Conservation (phyloP, 73 alveolate species). For the Symbiodinium pilosum region DNA sequence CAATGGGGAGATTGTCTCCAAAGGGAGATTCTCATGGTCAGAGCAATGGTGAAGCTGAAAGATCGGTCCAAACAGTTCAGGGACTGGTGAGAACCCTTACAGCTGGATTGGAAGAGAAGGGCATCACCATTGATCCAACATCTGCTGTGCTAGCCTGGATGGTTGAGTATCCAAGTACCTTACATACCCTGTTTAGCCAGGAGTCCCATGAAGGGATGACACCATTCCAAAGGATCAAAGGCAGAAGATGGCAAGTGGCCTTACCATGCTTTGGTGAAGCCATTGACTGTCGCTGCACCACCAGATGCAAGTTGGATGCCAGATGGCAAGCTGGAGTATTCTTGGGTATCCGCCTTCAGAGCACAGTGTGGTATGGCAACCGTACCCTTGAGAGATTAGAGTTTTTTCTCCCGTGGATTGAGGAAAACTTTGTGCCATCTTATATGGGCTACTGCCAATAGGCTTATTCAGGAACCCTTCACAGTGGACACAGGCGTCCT, state of each 20-base stretch:
- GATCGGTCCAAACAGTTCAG: not conserved
- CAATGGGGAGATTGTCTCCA: not conserved
- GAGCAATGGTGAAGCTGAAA: not conserved
- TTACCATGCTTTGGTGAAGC: not conserved
- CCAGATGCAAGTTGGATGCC: not conserved
- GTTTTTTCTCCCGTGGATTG: too few species aligned
- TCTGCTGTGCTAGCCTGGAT: not conserved
- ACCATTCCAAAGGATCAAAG: not conserved
- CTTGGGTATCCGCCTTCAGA: not conserved
- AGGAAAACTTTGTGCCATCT: too few species aligned
- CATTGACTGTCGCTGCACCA: not conserved
- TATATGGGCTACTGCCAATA: too few species aligned
- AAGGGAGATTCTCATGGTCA: not conserved
- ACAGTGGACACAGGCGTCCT: too few species aligned
- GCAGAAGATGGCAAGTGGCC: not conserved
- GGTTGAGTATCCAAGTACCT: not conserved
- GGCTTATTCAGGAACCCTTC: too few species aligned
- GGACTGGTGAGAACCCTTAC: not conserved
- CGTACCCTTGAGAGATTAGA: too few species aligned
- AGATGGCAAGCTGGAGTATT: not conserved
- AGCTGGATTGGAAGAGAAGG: not conserved
- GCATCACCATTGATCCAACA: not conserved
- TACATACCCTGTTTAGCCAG: not conserved
- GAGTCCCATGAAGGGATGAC: not conserved
- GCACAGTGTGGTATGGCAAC: too few species aligned